Conservation (phyloP, 768 basidiomycete genomes). For the Cystobasidium ongulense region DNA sequence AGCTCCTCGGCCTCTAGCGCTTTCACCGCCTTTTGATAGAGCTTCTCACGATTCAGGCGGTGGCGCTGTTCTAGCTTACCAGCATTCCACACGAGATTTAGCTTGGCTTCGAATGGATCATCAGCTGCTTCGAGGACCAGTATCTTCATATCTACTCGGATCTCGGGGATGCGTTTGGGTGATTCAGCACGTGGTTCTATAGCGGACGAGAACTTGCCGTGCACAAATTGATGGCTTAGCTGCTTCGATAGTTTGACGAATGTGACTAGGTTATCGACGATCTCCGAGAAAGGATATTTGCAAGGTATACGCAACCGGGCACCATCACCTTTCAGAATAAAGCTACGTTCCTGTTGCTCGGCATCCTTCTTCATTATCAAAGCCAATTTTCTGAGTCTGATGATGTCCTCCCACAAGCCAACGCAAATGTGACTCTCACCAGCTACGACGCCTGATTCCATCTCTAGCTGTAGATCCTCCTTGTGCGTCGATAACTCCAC, state of each 20-base stretch:
- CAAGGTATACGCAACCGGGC: conserved; percentile 70
- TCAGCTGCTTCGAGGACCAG: conserved; percentile 72
- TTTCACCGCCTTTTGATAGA: conserved; percentile 69
- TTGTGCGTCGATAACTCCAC: conserved; percentile 33
- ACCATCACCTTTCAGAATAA: conserved; percentile 58
- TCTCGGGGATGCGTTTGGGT: conserved; percentile 61
- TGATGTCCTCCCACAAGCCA: conserved; percentile 67
- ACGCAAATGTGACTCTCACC: conserved; percentile 52
- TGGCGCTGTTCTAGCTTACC: conserved; percentile 64
- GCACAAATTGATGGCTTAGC: conserved; percentile 54
- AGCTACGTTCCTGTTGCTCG: conserved; percentile 34
- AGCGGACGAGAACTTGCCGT: conserved; percentile 53
- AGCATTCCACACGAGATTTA: conserved; percentile 65
- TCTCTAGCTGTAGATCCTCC: conserved; percentile 46
- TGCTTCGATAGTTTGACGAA: conserved; percentile 68
- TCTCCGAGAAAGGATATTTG: conserved; percentile 64
- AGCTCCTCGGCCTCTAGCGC: conserved; percentile 48
- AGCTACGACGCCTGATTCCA: conserved; percentile 49
- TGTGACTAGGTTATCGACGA: conserved; percentile 63
- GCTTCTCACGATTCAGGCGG: conserved; percentile 66
- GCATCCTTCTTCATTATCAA: conserved; percentile 38
- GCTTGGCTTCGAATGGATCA: conserved; percentile 68
- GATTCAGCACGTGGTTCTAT: conserved; percentile 62
- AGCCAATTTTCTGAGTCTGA: conserved; percentile 55
- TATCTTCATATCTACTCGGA: conserved; percentile 56